Evolutionary conservation across 805 yeast genomes (phyloP).

Genomic region (Debaryomyces tyrocola): DNA sequence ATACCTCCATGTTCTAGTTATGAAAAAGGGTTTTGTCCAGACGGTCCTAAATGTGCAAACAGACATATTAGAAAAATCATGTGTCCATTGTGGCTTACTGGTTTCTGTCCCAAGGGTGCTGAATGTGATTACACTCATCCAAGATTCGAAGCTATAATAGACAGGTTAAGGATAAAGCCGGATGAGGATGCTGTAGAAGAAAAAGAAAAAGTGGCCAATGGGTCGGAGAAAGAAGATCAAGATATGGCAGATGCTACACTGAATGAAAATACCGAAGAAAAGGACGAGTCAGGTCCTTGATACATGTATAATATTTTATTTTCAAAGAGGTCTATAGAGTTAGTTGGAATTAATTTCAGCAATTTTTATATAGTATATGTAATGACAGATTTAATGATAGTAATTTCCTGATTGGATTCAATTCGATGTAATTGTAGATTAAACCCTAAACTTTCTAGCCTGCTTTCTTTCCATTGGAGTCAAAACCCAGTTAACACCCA

Average conservation of each 20-base stretch:
- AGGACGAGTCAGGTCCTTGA: background rate
- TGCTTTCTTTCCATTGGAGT: conserved; percentile 72
- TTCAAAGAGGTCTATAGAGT: background rate
- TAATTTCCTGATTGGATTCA: too few species aligned
- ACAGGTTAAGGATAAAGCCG: conserved; percentile 43
- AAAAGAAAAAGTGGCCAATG: conserved; percentile 5
- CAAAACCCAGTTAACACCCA: conserved; percentile 65
- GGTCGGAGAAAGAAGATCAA: background rate
- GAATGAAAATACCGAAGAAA: conserved; percentile 2
- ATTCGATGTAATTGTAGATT: conserved; percentile 10
- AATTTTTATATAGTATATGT: background rate
- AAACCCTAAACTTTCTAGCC: conserved; percentile 59
- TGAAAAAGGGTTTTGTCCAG: conserved; percentile 85
- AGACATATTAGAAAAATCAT: conserved; percentile 75
- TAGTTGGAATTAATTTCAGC: background rate
- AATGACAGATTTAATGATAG: background rate
- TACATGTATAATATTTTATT: too few species aligned
- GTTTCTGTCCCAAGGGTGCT: conserved; percentile 90
- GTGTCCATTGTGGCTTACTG: conserved; percentile 81
- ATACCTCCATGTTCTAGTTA: conserved; percentile 88
- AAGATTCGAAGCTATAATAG: conserved; percentile 52
- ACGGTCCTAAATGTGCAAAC: conserved; percentile 82
- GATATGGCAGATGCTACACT: conserved; percentile 3
- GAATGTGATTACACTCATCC: conserved; percentile 85
- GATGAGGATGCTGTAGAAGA: conserved; percentile 31